Base-by-base conservation (phyloP, 2,329 filamentous ascomycete genomes). In the Mycosphaerella sp. region DNA sequence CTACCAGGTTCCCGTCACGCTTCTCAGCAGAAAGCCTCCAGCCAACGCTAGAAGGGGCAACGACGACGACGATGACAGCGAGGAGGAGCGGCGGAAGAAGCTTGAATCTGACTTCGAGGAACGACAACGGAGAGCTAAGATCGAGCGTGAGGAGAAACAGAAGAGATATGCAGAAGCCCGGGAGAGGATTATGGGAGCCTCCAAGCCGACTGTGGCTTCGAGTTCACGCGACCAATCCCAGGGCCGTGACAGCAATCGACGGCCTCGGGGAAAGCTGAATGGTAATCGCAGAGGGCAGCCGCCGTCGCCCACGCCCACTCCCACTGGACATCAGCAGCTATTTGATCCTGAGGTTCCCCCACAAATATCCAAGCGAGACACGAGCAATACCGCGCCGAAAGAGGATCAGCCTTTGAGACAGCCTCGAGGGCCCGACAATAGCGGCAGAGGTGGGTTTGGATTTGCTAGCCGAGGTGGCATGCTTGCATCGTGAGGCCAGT, bases 91-190 rank as follows among this genome's bases (percentile, higher is more conserved):
- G 43, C 71, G 73, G 48, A 82, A 80, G 65, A 79, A 80, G 56
- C 74, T 77, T 16, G 81, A 82, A 60, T 79, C 81, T 39, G 86
- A 81, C 0, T 79, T 85, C 3, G 87, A 91, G 62, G 86, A 95
- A 72, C 79, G 89, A 30, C 82, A 86, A 55, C 80, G 82, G 18
- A 86, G 86, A 64, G 87, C 90, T 47, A 82, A 89, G 66, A 78
- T 80, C 43, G 88, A 95, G 61, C 80, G 83, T 8, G 89, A 94
- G 65, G 89, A 95, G 72, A 95, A 93, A 73, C 87, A 95, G 73
- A 83, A 83, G 50, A 86, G 86, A 54, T 96, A 96, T 67, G 87
- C 94, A 55, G 89, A 95, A 72, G 87, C 84, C 5, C 79, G 91
- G 27, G 88, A 91, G 62, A 86, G 89, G 66, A 84, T 96, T 49